phyloP scores from a whole-genome alignment of 179 eudicot species.

The Beta macrorhiza region DNA sequence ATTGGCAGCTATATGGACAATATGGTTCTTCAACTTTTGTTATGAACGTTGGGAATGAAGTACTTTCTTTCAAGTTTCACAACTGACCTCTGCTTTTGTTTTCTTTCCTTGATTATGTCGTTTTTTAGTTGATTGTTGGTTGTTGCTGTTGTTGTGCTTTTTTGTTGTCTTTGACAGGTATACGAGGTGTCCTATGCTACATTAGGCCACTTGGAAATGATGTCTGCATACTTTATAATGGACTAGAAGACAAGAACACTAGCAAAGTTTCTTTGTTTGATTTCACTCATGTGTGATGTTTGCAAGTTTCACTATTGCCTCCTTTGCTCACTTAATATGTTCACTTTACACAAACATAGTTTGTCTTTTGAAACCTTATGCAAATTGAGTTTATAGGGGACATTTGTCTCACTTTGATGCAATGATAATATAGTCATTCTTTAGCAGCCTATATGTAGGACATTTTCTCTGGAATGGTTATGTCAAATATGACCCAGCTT shows the following conservation, averaged over 20 bases:
- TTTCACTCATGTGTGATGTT: neutral
- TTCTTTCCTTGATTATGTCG: neutral
- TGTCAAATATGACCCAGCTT: neutral
- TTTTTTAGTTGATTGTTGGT: neutral
- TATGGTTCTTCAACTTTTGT: neutral
- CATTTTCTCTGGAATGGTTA: neutral
- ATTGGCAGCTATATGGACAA: neutral
- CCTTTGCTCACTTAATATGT: neutral
- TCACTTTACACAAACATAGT: neutral
- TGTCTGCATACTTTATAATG: neutral
- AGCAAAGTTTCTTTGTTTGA: neutral
- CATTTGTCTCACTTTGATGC: constrained; percentile 8
- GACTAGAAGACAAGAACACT: neutral
- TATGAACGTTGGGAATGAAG: neutral
- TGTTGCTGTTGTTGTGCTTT: neutral
- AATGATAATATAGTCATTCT: neutral
- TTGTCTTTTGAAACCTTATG: too few relatives aligned
- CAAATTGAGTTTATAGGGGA: neutral
- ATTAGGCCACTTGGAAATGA: neutral
- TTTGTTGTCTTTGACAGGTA: neutral
- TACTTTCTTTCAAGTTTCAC: neutral
- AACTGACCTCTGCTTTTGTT: neutral
- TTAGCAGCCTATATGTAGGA: neutral
- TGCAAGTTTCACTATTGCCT: constrained; percentile 4
- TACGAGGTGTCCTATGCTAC: neutral